Conservation (phyloP, 306 rosid species). For the Cucurbita maxima region DNA sequence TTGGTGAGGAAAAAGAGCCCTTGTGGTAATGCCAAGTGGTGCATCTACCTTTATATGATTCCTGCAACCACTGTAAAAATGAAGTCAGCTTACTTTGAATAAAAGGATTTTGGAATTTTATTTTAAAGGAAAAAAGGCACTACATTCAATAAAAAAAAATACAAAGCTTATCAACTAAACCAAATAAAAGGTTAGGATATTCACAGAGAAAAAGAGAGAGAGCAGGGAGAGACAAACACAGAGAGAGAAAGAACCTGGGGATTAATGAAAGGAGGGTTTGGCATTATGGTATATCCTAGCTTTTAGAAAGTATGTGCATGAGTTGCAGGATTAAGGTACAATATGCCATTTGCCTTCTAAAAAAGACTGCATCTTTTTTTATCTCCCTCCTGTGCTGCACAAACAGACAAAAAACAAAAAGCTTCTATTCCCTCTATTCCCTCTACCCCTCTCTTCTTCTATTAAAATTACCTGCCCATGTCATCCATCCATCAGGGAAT, state of each 20-base stretch:
- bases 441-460: constrained; percentile 1
- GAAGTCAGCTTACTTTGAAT: constrained; percentile 6
- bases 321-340: constrained; percentile 80
- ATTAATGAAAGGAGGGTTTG: constrained; percentile 65
- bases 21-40: constrained; percentile 6
- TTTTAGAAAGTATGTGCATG: constrained; percentile 69
- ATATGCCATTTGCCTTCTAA: constrained; percentile 74
- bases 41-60: constrained; percentile 12
- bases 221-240: constrained; percentile 11
- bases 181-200: constrained; percentile 27
- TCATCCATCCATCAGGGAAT: constrained; percentile 78
- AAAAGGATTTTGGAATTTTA: constrained; percentile 5
- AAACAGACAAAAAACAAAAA: constrained; percentile 70
- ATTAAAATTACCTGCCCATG: constrained; percentile 42
- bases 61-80: constrained; percentile 9
- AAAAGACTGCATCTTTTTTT: constrained; percentile 43
- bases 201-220: constrained; percentile 23
- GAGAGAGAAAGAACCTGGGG: constrained; percentile 42
- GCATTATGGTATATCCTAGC: constrained; percentile 61
- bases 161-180: constrained; percentile 11
- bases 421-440: constrained; percentile 49
- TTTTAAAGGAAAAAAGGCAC: neutral
- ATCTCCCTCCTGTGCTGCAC: constrained; percentile 25
- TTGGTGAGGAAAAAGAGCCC: neutral
- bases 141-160: neutral